These are phyloP conservation scores for Flammula alnicola DNA, from an alignment of 1,284 basidiomycete species.

Conservation along the genomic window DNA sequence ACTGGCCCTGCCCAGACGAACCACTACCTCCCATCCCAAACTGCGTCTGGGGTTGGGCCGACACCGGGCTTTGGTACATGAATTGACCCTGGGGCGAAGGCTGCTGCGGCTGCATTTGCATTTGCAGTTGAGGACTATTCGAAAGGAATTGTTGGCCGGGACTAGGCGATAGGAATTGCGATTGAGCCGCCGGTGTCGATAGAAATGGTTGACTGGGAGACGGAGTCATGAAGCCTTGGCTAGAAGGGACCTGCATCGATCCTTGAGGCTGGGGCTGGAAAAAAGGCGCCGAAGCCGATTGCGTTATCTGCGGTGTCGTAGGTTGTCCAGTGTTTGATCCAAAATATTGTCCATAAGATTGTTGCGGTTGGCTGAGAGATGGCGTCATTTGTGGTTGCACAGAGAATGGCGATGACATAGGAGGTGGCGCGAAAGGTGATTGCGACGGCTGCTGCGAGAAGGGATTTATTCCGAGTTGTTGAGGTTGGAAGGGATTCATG, in stretches of 20 bases:
- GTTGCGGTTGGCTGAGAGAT: conserved; percentile 8
- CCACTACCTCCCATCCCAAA: conserved; percentile 21
- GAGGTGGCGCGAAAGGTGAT: conserved; percentile 1
- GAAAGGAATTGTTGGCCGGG: conserved; percentile 33
- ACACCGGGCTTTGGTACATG: conserved; percentile 24
- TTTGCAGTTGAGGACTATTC: conserved; percentile 34
- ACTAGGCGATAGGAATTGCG: conserved; percentile 32
- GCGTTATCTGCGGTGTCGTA: conserved; percentile 13
- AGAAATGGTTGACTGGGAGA: conserved; percentile 30
- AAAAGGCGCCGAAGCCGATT: conserved; percentile 17
- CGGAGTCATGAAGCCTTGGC: conserved; percentile 22
- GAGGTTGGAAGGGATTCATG: conserved; percentile 19
- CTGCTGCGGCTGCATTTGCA: conserved; percentile 19
- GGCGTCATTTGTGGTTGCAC: conserved; percentile 6
- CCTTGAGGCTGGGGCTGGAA: conserved; percentile 29
- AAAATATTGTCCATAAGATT: conserved; percentile 21
- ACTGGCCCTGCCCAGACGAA: conserved; percentile 26
- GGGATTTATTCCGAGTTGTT: conserved; percentile 15
- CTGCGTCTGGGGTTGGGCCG: conserved; percentile 21
- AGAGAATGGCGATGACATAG: too few relatives aligned
- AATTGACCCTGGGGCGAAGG: conserved; percentile 24
- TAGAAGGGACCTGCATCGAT: conserved; percentile 26
- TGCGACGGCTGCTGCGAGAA: conserved; percentile 24
- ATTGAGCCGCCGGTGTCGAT: conserved; percentile 27
- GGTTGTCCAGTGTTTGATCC: too few relatives aligned